Evolutionary conservation across 2,329 filamentous ascomycete species (phyloP).

Genomic region (Xylariaceae sp.): DNA sequence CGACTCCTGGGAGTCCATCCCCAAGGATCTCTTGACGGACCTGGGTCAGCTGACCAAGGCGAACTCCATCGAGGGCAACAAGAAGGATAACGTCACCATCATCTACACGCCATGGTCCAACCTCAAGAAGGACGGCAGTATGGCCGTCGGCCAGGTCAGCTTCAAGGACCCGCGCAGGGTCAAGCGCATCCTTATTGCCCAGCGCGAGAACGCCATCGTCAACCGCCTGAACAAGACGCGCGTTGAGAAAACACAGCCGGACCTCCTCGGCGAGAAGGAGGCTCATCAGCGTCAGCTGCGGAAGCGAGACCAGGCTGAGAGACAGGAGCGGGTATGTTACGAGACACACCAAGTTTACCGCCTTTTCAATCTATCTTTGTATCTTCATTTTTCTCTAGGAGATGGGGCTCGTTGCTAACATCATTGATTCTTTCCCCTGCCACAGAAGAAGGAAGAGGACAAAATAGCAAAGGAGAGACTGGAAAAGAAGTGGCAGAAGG

Average conservation of each 20-base stretch:
- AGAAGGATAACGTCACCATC: slow-evolving; percentile 94
- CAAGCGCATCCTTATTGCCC: slow-evolving; percentile 70
- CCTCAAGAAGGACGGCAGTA: slow-evolving; percentile 88
- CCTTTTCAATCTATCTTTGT: too few relatives aligned
- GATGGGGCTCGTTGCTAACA: slow-evolving; percentile 1
- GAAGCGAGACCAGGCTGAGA: slow-evolving; percentile 60
- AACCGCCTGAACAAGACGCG: slow-evolving; percentile 98
- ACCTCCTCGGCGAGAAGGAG: slow-evolving; percentile 76
- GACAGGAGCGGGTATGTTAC: slow-evolving; percentile 53
- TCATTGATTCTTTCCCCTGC: neutral
- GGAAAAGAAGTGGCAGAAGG: slow-evolving; percentile 88
- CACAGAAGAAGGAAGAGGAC: slow-evolving; percentile 70
- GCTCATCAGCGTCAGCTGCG: slow-evolving; percentile 66
- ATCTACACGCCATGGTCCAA: slow-evolving; percentile 99
- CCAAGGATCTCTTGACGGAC: slow-evolving; percentile 68
- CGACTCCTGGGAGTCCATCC: slow-evolving; percentile 78
- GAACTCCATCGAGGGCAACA: slow-evolving; percentile 98
- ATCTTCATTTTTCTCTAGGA: neutral
- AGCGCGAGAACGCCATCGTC: slow-evolving; percentile 82
- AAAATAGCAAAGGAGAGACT: slow-evolving; percentile 70
- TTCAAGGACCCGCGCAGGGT: slow-evolving; percentile 89
- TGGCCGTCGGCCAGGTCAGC: slow-evolving; percentile 90
- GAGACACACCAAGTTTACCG: neutral
- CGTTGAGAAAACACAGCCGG: slow-evolving; percentile 81
- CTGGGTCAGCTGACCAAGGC: slow-evolving; percentile 98